Percentiles rank a stretch among this genome's conserved stretches.
These are phyloP conservation scores for Hemerocallis citrina DNA, from an alignment of 106 monocot species.

Conservation along the genomic window DNA sequence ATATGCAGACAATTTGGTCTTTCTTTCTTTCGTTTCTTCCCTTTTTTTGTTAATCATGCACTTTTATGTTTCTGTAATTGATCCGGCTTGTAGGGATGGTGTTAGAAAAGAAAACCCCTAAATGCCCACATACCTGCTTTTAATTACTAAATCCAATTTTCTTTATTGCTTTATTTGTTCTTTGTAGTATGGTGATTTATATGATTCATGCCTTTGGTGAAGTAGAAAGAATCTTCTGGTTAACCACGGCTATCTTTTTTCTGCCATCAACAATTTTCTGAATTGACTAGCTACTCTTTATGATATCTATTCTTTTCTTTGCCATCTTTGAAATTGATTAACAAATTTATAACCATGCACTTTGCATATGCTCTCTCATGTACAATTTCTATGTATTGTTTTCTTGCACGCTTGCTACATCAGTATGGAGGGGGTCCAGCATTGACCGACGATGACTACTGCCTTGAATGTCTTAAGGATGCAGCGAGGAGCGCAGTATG, in stretches of 20 bases:
- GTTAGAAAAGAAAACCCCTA: no score
- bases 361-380: background rate
- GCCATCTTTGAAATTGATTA: background rate
- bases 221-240: background rate
- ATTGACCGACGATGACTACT: conserved; percentile 50
- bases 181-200: background rate
- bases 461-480: conserved; percentile 65
- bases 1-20: no score
- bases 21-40: no score
- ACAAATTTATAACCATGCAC: background rate
- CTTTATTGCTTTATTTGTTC: conserved; percentile 3
- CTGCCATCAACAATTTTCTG: background rate
- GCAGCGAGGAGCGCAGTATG: conserved; percentile 51
- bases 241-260: conserved; percentile 27
- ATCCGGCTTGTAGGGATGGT: no score
- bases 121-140: no score
- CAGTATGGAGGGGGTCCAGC: conserved; percentile 41
- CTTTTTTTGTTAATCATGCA: no score
- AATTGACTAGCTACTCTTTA: background rate
- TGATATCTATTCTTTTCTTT: background rate
- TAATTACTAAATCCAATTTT: no score
- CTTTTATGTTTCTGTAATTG: no score
- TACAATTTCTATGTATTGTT: background rate
- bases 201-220: background rate
- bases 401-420: background rate